Evolutionary conservation across 768 basidiomycete species (phyloP), one percentile per base, ranked within the genome.

Genomic region (Serendipita indica): DNA sequence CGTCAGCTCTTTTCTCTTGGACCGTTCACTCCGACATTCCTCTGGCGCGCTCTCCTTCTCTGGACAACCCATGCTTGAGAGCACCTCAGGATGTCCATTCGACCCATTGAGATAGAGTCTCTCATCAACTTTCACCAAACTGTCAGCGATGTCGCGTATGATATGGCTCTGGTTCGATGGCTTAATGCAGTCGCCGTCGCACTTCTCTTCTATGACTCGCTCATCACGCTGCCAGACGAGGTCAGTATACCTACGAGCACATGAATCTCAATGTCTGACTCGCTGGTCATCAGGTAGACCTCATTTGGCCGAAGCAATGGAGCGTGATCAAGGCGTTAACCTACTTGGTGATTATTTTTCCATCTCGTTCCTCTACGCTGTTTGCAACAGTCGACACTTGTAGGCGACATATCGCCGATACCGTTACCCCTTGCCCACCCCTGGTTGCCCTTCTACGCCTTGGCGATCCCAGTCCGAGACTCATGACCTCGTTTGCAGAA

Each of bases 291-390:
- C 41, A 43, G 41, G 41, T 43, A 7, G 41, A 43, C 7, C 22
- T 54, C 20, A 22, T 54, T 22, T 54, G 49, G 49, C 49, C 49
- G 10, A 54, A 54, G 30, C 20, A 54, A 54, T 33, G 20, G 22
- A 54, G 49, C 22, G 5, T 54, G 10, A 54, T 54, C 22, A 54
- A 54, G 32, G 30, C 32, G 22, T 33, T 54, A n/a, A 54, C 49
- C n/a, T 30, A 54, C n/a, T 30, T 54, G 7, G 49, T 54, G 25
- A 46, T 16, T 46, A 16, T 46, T 46, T 25, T 46, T 33, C 10
- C n/a, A n/a, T n/a, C n/a, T n/a, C n/a, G n/a, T n/a, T n/a, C n/a
- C n/a, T n/a, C n/a, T n/a, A n/a, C n/a, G n/a, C n/a, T n/a, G n/a
- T n/a, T n/a, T n/a, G n/a, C n/a, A n/a, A n/a, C n/a, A n/a, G n/a